phyloP scores from a whole-genome alignment of 768 basidiomycete genomes.

The Russula sp. region DNA sequence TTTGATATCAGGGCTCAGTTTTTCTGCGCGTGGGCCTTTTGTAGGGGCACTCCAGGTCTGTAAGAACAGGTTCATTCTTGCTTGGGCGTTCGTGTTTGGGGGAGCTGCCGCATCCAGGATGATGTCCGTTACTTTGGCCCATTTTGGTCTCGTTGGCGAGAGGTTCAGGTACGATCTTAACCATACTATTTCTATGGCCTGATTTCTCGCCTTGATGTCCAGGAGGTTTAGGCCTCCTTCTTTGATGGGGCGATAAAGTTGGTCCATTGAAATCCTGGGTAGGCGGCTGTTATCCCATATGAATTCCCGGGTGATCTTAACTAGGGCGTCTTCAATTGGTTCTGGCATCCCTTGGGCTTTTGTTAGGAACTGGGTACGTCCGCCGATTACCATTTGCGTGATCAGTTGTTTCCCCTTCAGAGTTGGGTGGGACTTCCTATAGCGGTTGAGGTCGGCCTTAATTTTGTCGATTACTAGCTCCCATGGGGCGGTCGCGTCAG shows the following conservation, averaged over 20 bases:
- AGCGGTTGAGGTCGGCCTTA: too few species aligned
- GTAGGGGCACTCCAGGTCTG: slow-evolving; percentile 6
- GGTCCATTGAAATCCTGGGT: neutral
- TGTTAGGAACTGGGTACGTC: neutral
- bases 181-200: slow-evolving; percentile 19
- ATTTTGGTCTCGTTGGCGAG: neutral
- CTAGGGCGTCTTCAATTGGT: neutral
- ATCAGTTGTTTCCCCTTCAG: neutral
- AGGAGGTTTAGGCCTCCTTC: slow-evolving; percentile 16
- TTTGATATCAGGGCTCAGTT: neutral
- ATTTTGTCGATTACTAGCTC: neutral
- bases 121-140: slow-evolving; percentile 17
- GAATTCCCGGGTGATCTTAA: slow-evolving; percentile 8
- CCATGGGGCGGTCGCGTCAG: neutral
- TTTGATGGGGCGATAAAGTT: neutral
- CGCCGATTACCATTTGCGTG: neutral
- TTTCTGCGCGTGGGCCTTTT: neutral
- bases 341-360: neutral
- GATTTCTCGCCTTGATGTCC: slow-evolving; percentile 2
- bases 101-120: neutral
- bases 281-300: slow-evolving; percentile 10
- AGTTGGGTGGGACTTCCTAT: neutral
- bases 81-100: accelerated
- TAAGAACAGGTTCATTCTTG: slow-evolving; percentile 6
- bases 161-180: slow-evolving; percentile 14